Evolutionary conservation across 2,329 filamentous ascomycete genomes (phyloP).

Genomic region (Teratosphaeria nubilosa): DNA sequence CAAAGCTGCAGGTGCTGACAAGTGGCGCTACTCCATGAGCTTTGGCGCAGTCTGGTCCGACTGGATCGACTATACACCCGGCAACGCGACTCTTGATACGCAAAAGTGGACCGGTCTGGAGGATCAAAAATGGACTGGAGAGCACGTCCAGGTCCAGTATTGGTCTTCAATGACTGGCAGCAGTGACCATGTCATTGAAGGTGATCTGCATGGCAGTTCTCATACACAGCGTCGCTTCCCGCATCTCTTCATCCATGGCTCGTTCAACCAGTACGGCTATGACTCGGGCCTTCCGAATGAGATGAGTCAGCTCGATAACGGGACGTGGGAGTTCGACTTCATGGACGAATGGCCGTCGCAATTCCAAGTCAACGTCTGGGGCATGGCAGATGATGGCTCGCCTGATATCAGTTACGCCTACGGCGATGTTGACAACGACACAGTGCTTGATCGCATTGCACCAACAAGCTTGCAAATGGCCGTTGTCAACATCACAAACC

Average conservation of each 20-base stretch:
- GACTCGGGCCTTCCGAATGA: conserved; percentile 48
- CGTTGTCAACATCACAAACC: conserved; percentile 49
- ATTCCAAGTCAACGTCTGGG: conserved; percentile 57
- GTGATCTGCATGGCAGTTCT: conserved; percentile 38
- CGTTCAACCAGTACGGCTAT: conserved; percentile 55
- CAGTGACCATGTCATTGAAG: conserved; percentile 51
- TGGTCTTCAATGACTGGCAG: conserved; percentile 51
- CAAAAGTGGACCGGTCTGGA: conserved; percentile 49
- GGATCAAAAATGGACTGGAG: conserved; percentile 49
- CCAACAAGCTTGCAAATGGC: conserved; percentile 47
- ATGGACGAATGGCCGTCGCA: conserved; percentile 54
- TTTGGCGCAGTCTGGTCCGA: conserved; percentile 51
- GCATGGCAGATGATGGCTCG: conserved; percentile 52
- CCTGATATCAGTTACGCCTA: conserved; percentile 51
- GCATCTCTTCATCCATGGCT: conserved; percentile 52
- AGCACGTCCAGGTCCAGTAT: conserved; percentile 55
- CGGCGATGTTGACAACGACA: conserved; percentile 53
- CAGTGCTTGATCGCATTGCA: conserved; percentile 51
- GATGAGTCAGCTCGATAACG: conserved; percentile 39
- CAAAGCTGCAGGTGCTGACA: conserved; percentile 50
- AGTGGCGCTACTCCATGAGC: conserved; percentile 53
- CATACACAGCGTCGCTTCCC: conserved; percentile 43
- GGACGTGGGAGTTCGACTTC: conserved; percentile 50
- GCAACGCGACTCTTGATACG: conserved; percentile 37
- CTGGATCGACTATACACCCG: conserved; percentile 48